phyloP scores from a whole-genome alignment of 257 asterid genomes.

The Nicotiana tabacum region DNA sequence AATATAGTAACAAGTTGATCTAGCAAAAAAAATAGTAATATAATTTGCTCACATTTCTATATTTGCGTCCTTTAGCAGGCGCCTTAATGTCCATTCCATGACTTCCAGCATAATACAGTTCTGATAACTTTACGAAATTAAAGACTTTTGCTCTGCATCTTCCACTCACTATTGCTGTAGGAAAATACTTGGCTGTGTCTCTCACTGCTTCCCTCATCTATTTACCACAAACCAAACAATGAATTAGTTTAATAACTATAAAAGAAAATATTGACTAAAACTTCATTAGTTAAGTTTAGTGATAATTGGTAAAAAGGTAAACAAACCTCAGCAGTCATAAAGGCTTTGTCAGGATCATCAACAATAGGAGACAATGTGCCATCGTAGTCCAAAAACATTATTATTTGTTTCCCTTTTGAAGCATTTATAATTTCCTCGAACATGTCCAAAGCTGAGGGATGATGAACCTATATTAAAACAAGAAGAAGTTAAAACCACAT shows the following conservation, averaged over 20 bases:
- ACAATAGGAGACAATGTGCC: constrained; percentile 85
- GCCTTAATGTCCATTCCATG: constrained; percentile 98
- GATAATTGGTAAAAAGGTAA: not conserved
- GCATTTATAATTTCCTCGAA: constrained; percentile 45
- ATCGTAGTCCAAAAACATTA: constrained; percentile 70
- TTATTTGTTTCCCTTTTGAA: constrained; percentile 59
- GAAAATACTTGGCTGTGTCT: constrained; percentile 62
- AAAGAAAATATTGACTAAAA: not conserved
- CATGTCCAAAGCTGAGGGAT: constrained; percentile 63
- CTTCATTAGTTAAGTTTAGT: not conserved
- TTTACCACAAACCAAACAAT: not conserved
- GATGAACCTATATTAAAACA: constrained; percentile 32
- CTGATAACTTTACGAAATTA: constrained; percentile 58
- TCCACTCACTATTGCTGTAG: constrained; percentile 87
- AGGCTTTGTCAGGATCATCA: constrained; percentile 68
- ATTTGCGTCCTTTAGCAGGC: constrained; percentile 51
- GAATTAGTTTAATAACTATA: not conserved
- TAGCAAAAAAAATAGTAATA: not conserved
- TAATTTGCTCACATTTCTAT: constrained; percentile 44
- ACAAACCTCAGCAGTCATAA: constrained; percentile 58
- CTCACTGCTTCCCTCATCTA: constrained; percentile 82
- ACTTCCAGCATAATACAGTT: constrained; percentile 92
- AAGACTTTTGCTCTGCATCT: constrained; percentile 76
- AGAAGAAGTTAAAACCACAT: not conserved
- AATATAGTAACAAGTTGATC: not conserved